Evolutionary conservation across 768 basidiomycete species (phyloP).

Genomic region (Lactarius indigo): DNA sequence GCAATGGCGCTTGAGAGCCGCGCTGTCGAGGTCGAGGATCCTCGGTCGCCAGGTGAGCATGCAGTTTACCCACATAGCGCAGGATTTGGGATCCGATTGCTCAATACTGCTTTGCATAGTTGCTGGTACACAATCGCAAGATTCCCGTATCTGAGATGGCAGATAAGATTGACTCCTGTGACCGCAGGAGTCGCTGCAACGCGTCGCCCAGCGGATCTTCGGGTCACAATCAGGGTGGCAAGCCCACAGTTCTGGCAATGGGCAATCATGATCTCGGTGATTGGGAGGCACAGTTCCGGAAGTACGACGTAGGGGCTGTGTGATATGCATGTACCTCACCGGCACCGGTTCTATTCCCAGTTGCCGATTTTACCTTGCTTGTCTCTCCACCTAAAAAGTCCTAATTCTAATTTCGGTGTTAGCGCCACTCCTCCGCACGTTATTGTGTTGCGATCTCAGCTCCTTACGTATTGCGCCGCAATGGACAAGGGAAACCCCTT

Average conservation of each 20-base stretch:
- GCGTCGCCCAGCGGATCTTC: slow-evolving; percentile 75
- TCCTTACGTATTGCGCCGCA: not conserved
- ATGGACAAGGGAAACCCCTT: not conserved
- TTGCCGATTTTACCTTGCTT: not conserved
- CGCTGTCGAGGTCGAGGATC: slow-evolving; percentile 81
- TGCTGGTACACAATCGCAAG: slow-evolving; percentile 83
- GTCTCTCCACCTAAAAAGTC: not conserved
- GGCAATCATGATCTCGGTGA: slow-evolving; percentile 75
- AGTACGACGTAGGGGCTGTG: slow-evolving; percentile 57
- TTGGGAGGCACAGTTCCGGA: slow-evolving; percentile 57
- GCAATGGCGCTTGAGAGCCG: slow-evolving; percentile 95
- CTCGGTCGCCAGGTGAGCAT: slow-evolving; percentile 76
- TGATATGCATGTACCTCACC: not conserved
- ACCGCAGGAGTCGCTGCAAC: slow-evolving; percentile 63
- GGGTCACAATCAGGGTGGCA: slow-evolving; percentile 55
- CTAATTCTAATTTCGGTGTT: not conserved
- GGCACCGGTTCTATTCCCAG: not conserved
- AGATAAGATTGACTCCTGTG: slow-evolving; percentile 74
- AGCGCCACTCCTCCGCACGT: not conserved
- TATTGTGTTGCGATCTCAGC: not conserved
- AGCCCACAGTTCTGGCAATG: slow-evolving; percentile 80
- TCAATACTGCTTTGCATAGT: slow-evolving; percentile 37
- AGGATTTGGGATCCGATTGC: not conserved
- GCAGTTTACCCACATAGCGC: not conserved
- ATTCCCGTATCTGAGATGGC: slow-evolving; percentile 91